Conservation (phyloP, 129 eudicot genomes). For the Chrysanthemum makinoi region DNA sequence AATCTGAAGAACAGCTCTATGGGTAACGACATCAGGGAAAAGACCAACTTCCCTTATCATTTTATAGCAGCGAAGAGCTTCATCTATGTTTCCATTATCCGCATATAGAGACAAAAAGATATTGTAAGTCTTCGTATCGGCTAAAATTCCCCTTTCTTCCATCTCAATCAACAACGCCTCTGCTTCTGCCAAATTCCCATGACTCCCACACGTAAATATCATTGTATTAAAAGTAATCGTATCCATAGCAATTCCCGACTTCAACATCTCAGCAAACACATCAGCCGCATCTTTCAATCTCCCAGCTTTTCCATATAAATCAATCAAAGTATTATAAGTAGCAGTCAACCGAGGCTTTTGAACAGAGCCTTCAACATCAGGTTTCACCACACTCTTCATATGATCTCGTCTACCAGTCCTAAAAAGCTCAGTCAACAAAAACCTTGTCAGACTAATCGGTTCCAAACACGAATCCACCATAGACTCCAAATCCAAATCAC, state of each 20-base stretch:
- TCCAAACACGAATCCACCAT: conserved; percentile 36
- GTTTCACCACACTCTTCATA: conserved; percentile 12
- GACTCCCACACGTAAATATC: conserved; percentile 75
- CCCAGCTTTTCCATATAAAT: conserved; percentile 89
- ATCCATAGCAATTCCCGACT: conserved; percentile 64
- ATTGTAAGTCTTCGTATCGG: conserved; percentile 83
- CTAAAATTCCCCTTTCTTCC: conserved; percentile 72
- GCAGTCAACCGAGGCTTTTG: conserved; percentile 56
- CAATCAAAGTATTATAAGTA: conserved; percentile 75
- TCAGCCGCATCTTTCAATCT: conserved; percentile 80
- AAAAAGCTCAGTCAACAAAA: conserved; percentile 75
- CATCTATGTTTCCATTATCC: conserved; percentile 51
- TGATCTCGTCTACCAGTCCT: conserved; percentile 65
- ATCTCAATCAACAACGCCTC: conserved; percentile 62
- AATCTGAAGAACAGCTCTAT: conserved; percentile 62
- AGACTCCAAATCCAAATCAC: conserved; percentile 53
- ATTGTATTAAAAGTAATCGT: conserved; percentile 71
- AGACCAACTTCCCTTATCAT: conserved; percentile 73
- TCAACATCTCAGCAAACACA: conserved; percentile 70
- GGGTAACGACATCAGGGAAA: conserved; percentile 67
- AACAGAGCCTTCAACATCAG: conserved; percentile 30
- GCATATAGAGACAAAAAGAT: conserved; percentile 69
- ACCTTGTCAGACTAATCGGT: conserved; percentile 64
- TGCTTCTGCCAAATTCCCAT: conserved; percentile 75
- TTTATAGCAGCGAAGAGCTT: conserved; percentile 49